Evolutionary conservation across 345 rosid species (phyloP), one percentile per base, ranked within the genome.

Genomic region (Luvunga scandens): DNA sequence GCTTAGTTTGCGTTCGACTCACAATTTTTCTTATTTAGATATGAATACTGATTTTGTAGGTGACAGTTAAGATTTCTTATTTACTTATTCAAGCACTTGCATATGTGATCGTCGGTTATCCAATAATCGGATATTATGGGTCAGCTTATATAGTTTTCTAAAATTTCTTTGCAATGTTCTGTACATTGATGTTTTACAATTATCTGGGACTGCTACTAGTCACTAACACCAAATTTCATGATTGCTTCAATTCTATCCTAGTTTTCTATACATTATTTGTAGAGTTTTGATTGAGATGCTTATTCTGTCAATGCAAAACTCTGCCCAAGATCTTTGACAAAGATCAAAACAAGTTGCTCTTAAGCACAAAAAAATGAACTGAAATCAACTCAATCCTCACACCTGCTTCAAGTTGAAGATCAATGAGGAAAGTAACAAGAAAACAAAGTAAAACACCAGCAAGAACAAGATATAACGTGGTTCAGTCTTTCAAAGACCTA

Each of bases 21-120:
- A 34, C 36, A 34, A 34, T 1, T 4, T 13, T 53, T 53, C 33
- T 48, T 66, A 53, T 21, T 36, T 18, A 0, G 39, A 61, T 61
- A 9, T 59, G 66, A 28, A 27, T 50, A 62, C 7, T 68, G 24
- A 27, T 61, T 66, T 61, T 73, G 74, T 76, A 91, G 95, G 93
- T 94, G 76, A 75, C 84, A 33, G 80, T 91, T 2, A 97, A 92
- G 93, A 34, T 91, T 50, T 97, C 97, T 5, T 94, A 92, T 77
- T 24, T 88, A 53, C 64, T 91, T 24, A 62, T 79, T 39, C 91
- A 88, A 66, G 81, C 90, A 28, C 72, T 82, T 24, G 75, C 79
- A 30, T 91, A 77, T 61, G 82, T 84, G 72, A 77, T 79, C 56
- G 73, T 88, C 66, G 63, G 90, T 16, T 91, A 94, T 83, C 92